Base-by-base conservation (phyloP, 2,329 filamentous ascomycete species). In the Blastomyces silverae region DNA sequence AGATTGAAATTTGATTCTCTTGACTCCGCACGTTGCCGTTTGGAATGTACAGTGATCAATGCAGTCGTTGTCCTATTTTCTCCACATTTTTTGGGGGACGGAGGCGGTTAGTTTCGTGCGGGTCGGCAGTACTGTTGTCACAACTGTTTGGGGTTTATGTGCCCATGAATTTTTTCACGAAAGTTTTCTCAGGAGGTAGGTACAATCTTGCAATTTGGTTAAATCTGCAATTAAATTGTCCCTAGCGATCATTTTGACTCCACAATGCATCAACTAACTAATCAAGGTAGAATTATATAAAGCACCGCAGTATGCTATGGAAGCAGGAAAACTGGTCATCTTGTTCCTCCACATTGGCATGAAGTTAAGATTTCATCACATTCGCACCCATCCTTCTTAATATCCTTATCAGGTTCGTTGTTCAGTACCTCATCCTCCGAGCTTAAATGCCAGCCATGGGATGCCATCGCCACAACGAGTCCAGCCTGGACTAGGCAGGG, bases 401-500 rank as follows among this genome's bases (percentile, higher is more conserved):
- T 20, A 56, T 59, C 34, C 34, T 42, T 37, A 4, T n/a, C 55
- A n/a, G n/a, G 7, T 34, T 59, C 56, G 2, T 59, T 20, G 42
- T 10, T n/a, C 22, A 25, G 15, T 44, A 22, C 56, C 22, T 2
- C 34, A 28, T 46, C 39, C 57, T 31, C 28, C n/a, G 17, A n/a
- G 2, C 11, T 20, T 25, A 55, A 57, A 4, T 46, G 39, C 25
- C 57, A 31, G n/a, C n/a, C 39, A 60, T 44, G 11, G 34, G 31
- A 3, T 17, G 25, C 15, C 57, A 28, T 60, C 22, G 7, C n/a
- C 22, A 60, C 17, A 28, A n/a, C 25, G 42, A 60, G 11, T 5
- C n/a, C 57, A 11, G 57, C 25, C n/a, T 60, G 57, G 28, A 60
- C 25, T 5, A 44, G n/a, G 39, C n/a, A 46, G 22, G 57, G 57